Base-by-base conservation (phyloP, 257 asterid species). In the Misopates orontium region DNA sequence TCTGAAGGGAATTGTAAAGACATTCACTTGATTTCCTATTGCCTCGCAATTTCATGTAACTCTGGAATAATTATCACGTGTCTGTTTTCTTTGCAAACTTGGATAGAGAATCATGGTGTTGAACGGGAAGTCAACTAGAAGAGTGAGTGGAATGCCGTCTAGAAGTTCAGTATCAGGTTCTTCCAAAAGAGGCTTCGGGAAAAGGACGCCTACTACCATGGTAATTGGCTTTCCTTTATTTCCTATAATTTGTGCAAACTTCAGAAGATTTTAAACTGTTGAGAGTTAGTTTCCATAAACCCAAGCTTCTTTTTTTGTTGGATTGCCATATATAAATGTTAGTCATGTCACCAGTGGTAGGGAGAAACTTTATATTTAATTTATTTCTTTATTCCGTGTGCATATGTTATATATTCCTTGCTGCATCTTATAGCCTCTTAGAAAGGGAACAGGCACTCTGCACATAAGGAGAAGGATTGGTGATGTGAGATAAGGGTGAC, bases 101-200 rank as follows among this genome's bases (percentile, higher is more conserved):
- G 73, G 56, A 45, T 76, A 90, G 97, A 90, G 95, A 78, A 64
- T 84, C 50, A 51, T 69, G 36, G 6, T 28, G 48, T 44, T 80
- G 77, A 87, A 85, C 67, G 96, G 93, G 60, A 90, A 79, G 71
- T 63, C 82, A 57, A 50, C 83, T 28, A 87, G 85, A 81, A 84
- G 87, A 73, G 71, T 51, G 5, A 59, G 81, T 67, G 85, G 83
- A 64, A 66, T 82, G 70, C 60, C 97, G 59, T 47, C 85, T 64
- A 81, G 79, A 73, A 75, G 70, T 79, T 69, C 85, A 25, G 74
- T 78, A 69, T 72, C 91, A 66, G 77, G 86, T 81, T 69, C 87
- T 62, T 82, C 89, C 12, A 90, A 82, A 71, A 78, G 95, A 49
- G 84, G 85, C 59, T 72, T 87, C 1, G 91, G 83, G 62, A 87